Percentiles rank a stretch among this genome's conserved stretches.
These are phyloP conservation scores for Geranomyces variabilis DNA, from an alignment of 192 early-diverging fungal genomes.

Conservation along the genomic window DNA sequence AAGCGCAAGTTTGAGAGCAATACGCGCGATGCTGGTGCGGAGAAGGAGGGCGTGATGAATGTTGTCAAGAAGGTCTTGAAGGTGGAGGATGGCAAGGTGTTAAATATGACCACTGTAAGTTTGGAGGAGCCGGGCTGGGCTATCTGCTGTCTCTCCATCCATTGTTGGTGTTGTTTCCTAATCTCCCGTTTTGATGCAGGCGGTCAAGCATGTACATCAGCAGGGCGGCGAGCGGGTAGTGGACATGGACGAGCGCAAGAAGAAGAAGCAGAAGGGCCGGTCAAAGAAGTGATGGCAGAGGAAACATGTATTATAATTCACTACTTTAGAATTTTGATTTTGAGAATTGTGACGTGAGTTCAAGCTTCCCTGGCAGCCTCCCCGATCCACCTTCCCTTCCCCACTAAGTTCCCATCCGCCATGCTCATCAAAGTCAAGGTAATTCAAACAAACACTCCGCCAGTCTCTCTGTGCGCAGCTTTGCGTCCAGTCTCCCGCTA, in stretches of 20 bases:
- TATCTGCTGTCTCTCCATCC: neutral
- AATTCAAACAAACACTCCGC: conserved; percentile 10
- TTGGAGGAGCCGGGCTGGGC: neutral
- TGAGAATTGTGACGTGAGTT: no score
- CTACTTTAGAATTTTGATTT: no score
- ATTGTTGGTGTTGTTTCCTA: neutral
- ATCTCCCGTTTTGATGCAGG: neutral
- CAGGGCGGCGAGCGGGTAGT: conserved; percentile 18
- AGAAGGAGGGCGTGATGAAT: conserved; percentile 38
- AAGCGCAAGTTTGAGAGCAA: conserved; percentile 53
- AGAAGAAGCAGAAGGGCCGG: conserved; percentile 25
- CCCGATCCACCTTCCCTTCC: no score
- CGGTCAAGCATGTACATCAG: conserved; percentile 30
- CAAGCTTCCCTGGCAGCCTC: no score
- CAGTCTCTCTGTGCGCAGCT: no score
- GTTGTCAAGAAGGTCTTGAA: conserved; percentile 46
- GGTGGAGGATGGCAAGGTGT: conserved; percentile 32
- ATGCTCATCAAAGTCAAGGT: conserved; percentile 86
- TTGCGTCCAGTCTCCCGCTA: no score
- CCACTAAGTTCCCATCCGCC: neutral
- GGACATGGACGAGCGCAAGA: conserved; percentile 23
- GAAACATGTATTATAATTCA: no score
- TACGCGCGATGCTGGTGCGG: conserved; percentile 29
- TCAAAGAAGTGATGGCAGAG: conserved; percentile 13
- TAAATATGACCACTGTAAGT: conserved; percentile 45